Base-by-base conservation (phyloP, 148 eudicot species). In the Camellia sinensis region DNA sequence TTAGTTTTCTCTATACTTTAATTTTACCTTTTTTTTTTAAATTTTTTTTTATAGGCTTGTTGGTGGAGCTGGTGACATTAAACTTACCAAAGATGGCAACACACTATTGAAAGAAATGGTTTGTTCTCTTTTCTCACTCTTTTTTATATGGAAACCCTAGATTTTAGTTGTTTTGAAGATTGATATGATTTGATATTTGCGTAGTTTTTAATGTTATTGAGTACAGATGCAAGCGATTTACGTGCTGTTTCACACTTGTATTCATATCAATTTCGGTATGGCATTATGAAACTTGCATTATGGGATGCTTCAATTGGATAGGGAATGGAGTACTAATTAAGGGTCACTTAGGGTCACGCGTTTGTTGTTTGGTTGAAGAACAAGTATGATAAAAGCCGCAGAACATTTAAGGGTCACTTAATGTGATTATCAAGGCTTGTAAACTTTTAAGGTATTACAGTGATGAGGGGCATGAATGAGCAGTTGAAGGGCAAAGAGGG, bases 61-160 rank as follows among this genome's bases (percentile, higher is more conserved):
- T 88, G 97, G 98, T 56, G 97, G 98, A 76, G 89, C 97, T 46
- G 98, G 97, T 10, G 97, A 93, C 67, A 95, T 96, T 68, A 93
- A 96, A 82, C 97, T 96, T 29, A 93, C 99, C 3, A 96, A 93
- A 86, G 99, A 93, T 78, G 99, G 97, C 0, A 96, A 93, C 85
- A 93, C 98, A 12, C 90, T 93, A 18, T 82, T 96, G 84, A 93
- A 89, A 82, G 97, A 96, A 86, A 93, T 96, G 99, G 98, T 93
- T 53, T 53, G 89, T 74, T 70, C 54, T 53, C 74, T 68, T 15
- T 0, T 59, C 62, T 71, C 57, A 19, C 73, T 71, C 3, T 77
- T 3, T 78, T 22, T 29, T 10, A 15, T 21, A n/a, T 10, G 15
- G n/a, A 67, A 70, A 22, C 64, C 61, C 67, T 44, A 48, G 45